These are phyloP conservation scores for Trichosporon ovoides DNA, from an alignment of 1,284 basidiomycete species.

Conservation along the genomic window DNA sequence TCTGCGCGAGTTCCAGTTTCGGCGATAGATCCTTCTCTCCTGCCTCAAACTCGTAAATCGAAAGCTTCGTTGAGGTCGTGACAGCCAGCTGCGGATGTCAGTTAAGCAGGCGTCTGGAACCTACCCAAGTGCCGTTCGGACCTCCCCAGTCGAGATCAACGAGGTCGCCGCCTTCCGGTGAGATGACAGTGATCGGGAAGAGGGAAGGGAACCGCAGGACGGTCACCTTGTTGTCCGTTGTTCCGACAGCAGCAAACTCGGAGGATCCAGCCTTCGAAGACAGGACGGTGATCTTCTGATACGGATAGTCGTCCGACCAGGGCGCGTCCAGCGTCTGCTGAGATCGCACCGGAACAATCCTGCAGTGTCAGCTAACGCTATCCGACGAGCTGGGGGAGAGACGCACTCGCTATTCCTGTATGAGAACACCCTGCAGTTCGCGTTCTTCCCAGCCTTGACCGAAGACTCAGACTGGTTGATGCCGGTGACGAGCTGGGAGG, in stretches of 20 bases:
- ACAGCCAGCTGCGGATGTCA: slow-evolving; percentile 29
- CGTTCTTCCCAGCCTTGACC: slow-evolving; percentile 63
- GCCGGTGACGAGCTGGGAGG: slow-evolving; percentile 65
- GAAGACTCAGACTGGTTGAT: slow-evolving; percentile 69
- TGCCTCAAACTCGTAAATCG: slow-evolving; percentile 33
- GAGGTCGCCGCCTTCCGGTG: slow-evolving; percentile 32
- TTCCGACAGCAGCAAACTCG: slow-evolving; percentile 39
- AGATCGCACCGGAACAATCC: slow-evolving; percentile 56
- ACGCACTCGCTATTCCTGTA: slow-evolving; percentile 58
- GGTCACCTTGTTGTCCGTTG: slow-evolving; percentile 52
- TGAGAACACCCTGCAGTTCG: slow-evolving; percentile 71
- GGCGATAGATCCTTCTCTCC: slow-evolving; percentile 19
- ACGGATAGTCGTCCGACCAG: slow-evolving; percentile 74
- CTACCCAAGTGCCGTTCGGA: slow-evolving; percentile 35
- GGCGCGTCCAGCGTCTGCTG: slow-evolving; percentile 59
- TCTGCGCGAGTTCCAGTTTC: slow-evolving; percentile 31
- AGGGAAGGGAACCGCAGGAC: slow-evolving; percentile 65
- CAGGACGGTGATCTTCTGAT: slow-evolving; percentile 53
- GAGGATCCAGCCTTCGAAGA: slow-evolving; percentile 18
- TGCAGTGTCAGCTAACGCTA: slow-evolving; percentile 6
- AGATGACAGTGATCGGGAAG: slow-evolving; percentile 53
- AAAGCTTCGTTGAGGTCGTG: slow-evolving; percentile 32
- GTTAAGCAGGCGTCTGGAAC: not conserved
- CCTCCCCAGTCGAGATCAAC: slow-evolving; percentile 46
- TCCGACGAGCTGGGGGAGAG: slow-evolving; percentile 2